Conservation (phyloP, 805 yeast species). For the Ogataea degrootiae region DNA sequence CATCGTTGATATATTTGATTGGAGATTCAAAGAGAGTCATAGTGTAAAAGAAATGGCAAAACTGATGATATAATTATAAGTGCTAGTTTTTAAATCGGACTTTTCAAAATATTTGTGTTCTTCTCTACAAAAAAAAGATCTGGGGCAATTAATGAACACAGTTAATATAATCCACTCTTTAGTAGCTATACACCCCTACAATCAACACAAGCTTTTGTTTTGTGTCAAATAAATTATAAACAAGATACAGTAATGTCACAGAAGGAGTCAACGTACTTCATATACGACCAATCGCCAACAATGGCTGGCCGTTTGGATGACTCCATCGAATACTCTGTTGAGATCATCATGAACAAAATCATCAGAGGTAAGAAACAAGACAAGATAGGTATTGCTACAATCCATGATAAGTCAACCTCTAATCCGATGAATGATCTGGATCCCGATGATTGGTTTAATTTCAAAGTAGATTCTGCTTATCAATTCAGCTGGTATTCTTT, state of each 20-base stretch:
- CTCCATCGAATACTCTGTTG: slow-evolving; percentile 39
- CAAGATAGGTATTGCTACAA: slow-evolving; percentile 17
- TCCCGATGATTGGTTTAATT: slow-evolving; percentile 22
- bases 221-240: no score
- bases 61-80: no score
- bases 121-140: no score
- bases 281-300: slow-evolving; percentile 46
- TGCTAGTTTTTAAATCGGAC: no score
- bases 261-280: slow-evolving; percentile 29
- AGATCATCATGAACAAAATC: slow-evolving; percentile 30
- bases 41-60: no score
- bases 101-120: no score
- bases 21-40: no score
- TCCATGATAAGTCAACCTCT: slow-evolving; percentile 23
- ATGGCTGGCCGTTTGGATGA: slow-evolving; percentile 36
- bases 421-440: slow-evolving; percentile 19
- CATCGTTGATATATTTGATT: no score
- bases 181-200: no score
- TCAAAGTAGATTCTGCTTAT: slow-evolving; percentile 15
- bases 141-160: no score
- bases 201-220: no score
- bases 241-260: slow-evolving; percentile 12
- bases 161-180: no score
- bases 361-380: slow-evolving; percentile 25
- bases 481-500: slow-evolving; percentile 15